These are phyloP conservation scores for Lagenaria siceraria DNA, from an alignment of 306 rosid genomes.

Conservation along the genomic window DNA sequence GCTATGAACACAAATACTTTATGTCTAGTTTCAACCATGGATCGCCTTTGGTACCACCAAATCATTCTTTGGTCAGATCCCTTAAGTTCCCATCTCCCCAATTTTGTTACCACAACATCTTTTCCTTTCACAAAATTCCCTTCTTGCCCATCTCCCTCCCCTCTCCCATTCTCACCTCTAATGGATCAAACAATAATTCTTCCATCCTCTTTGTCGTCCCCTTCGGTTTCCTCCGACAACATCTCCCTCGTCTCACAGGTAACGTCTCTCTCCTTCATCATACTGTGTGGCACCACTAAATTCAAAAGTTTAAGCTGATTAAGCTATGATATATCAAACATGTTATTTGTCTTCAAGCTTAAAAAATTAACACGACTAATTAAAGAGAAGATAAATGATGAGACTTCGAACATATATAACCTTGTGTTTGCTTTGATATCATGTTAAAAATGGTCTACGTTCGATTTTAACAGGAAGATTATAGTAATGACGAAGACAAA, in stretches of 20 bases:
- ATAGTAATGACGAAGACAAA: slow-evolving; percentile 4
- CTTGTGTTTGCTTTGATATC: too few species aligned
- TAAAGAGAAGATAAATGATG: too few species aligned
- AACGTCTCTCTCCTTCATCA: not conserved
- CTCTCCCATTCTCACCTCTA: slow-evolving; percentile 3
- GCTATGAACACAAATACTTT: slow-evolving; percentile 16
- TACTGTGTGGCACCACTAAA: too few species aligned
- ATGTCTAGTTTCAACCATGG: slow-evolving; percentile 49
- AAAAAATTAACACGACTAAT: too few species aligned
- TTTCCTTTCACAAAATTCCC: slow-evolving; percentile 17
- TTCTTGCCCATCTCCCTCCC: slow-evolving; percentile 24
- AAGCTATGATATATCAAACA: too few species aligned
- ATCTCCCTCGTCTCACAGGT: not conserved
- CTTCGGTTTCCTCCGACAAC: not conserved
- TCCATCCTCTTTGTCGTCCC: not conserved
- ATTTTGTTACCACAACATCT: slow-evolving; percentile 5
- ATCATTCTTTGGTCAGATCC: slow-evolving; percentile 48
- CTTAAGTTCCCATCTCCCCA: slow-evolving; percentile 3
- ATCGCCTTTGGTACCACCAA: slow-evolving; percentile 70
- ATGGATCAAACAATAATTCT: not conserved
- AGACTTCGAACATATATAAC: too few species aligned
- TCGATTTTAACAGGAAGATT: not conserved
- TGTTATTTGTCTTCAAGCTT: too few species aligned
- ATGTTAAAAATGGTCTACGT: too few species aligned
- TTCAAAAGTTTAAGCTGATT: too few species aligned